A percentile compares a stretch with the other conserved stretches of the same genome.
Conservation (phyloP, 2,329 filamentous ascomycete genomes). For the Microthyrium microscopicum region DNA sequence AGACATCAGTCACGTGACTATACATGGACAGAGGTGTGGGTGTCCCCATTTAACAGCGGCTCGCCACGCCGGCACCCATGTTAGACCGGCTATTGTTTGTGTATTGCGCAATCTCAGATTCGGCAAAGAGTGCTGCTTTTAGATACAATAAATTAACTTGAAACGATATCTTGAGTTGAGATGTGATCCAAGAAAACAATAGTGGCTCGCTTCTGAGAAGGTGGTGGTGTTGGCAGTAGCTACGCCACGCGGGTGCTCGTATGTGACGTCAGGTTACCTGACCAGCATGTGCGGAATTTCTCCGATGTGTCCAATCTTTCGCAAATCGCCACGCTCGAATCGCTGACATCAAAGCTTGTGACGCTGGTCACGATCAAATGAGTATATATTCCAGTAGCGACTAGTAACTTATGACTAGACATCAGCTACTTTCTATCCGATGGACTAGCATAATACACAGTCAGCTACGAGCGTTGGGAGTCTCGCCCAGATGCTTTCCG, state of each 20-base stretch:
- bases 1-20: too few relatives aligned
- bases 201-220: constrained; percentile 1
- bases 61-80: too few relatives aligned
- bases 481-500: constrained; percentile 5
- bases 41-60: too few relatives aligned
- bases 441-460: constrained; percentile 5
- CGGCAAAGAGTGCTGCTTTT: constrained; percentile 1
- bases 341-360: not conserved
- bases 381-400: constrained; percentile 6
- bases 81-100: constrained; percentile 3
- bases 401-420: not conserved
- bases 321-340: too few relatives aligned
- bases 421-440: constrained; percentile 4
- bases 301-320: too few relatives aligned
- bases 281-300: too few relatives aligned
- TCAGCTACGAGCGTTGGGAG: constrained; percentile 2
- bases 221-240: not conserved
- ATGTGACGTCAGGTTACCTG: constrained; percentile 1
- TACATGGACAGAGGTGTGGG: too few relatives aligned
- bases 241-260: not conserved
- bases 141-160: constrained; percentile 1
- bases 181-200: too few relatives aligned
- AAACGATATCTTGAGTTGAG: constrained; percentile 1
- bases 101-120: constrained; percentile 2
- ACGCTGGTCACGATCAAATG: constrained; percentile 4